phyloP scores from a whole-genome alignment of 106 monocot species.

The Apostasia shenzhenica region DNA sequence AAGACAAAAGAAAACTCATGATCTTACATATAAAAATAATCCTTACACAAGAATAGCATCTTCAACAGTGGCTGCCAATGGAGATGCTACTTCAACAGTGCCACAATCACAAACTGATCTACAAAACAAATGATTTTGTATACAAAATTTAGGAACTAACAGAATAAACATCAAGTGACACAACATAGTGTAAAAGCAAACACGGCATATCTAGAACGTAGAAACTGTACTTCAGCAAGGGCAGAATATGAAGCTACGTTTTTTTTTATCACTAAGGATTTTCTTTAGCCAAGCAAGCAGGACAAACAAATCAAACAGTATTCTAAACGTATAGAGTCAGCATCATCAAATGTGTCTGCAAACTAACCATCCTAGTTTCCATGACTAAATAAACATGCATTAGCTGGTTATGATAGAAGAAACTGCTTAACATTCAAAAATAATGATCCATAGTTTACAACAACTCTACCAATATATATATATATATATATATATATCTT shows the following conservation, averaged over 20 bases:
- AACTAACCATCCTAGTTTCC: no score
- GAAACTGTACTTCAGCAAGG: neutral
- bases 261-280: no score
- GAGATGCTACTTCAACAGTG: constrained; percentile 90
- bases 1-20: constrained; percentile 3
- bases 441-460: no score
- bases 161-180: neutral
- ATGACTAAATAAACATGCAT: no score
- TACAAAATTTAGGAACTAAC: neutral
- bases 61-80: constrained; percentile 92
- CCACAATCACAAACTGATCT: constrained; percentile 72
- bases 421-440: no score
- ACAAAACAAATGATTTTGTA: constrained; percentile 9
- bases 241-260: neutral
- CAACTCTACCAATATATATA: no score
- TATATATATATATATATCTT: no score
- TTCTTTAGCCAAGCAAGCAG: neutral
- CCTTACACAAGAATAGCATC: constrained; percentile 92
- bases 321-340: neutral
- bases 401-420: no score
- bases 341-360: no score
- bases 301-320: neutral
- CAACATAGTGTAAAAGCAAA: no score
- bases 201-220: neutral
- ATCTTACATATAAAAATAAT: neutral